phyloP scores from a whole-genome alignment of 2,329 filamentous ascomycete species.

The Myriosclerotinia scirpicola region DNA sequence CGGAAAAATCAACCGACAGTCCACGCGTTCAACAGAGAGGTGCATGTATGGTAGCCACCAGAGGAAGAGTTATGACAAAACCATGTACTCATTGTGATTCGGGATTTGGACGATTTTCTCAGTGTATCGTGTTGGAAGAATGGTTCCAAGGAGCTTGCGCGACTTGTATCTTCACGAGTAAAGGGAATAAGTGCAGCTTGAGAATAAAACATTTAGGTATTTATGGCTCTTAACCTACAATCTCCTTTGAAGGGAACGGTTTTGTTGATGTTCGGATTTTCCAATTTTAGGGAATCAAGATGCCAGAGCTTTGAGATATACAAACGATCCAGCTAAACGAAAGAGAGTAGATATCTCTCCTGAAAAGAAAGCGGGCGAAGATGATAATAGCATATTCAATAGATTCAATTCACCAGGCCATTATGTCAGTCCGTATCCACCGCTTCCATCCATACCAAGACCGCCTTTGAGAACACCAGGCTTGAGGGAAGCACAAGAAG shows the following conservation, averaged over 20 bases:
- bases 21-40: constrained; percentile 33
- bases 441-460: constrained; percentile 20
- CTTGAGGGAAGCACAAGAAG: constrained; percentile 13
- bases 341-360: constrained; percentile 10
- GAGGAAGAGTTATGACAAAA: constrained; percentile 27
- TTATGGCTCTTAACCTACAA: background rate
- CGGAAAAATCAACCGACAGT: constrained; percentile 33
- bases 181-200: constrained; percentile 36
- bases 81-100: constrained; percentile 34
- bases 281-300: constrained; percentile 29
- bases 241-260: no score
- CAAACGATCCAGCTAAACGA: constrained; percentile 18
- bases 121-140: constrained; percentile 33
- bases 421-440: constrained; percentile 27
- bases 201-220: constrained; percentile 31
- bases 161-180: constrained; percentile 35
- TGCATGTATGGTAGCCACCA: constrained; percentile 32
- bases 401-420: constrained; percentile 18
- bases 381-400: constrained; percentile 11
- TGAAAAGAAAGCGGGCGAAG: background rate
- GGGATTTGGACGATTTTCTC: constrained; percentile 33
- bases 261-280: background rate
- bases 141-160: constrained; percentile 38
- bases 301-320: constrained; percentile 32
- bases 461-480: constrained; percentile 14